Evolutionary conservation across 164 flowering plant species (phyloP).

Genomic region (Echeveria elegans): DNA sequence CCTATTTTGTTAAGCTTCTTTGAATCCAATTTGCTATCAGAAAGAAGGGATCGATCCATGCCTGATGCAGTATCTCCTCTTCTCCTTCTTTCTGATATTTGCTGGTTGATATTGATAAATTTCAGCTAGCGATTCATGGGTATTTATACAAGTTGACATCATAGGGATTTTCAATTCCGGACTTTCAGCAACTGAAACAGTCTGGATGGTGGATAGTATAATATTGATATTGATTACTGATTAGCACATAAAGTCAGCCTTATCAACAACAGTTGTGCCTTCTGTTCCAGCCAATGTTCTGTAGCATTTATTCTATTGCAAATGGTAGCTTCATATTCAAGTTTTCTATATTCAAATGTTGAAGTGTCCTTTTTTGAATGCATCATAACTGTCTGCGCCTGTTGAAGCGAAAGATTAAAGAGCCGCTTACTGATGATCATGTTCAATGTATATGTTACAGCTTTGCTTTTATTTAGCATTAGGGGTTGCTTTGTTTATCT

Average conservation of each 20-base stretch:
- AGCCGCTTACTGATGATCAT: background rate
- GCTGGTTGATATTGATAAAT: background rate
- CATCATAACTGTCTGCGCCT: too few species aligned
- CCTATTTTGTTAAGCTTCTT: background rate
- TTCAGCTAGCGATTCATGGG: background rate
- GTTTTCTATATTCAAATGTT: background rate
- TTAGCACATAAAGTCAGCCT: background rate
- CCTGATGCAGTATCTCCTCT: background rate
- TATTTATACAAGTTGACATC: constrained; percentile 3
- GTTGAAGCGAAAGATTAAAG: too few species aligned
- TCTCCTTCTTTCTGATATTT: background rate
- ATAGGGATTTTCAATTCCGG: background rate
- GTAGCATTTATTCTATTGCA: background rate
- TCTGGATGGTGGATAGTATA: background rate
- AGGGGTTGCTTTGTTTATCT: too few species aligned
- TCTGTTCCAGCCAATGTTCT: background rate
- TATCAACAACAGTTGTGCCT: background rate
- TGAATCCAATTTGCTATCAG: background rate
- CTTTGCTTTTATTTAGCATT: background rate
- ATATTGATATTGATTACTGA: background rate
- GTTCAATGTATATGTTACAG: background rate
- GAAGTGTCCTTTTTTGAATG: background rate
- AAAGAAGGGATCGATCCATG: constrained; percentile 1
- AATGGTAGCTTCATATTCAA: background rate
- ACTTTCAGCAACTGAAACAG: background rate